phyloP scores from a whole-genome alignment of 768 basidiomycete species.

The Boletus patriciae region DNA sequence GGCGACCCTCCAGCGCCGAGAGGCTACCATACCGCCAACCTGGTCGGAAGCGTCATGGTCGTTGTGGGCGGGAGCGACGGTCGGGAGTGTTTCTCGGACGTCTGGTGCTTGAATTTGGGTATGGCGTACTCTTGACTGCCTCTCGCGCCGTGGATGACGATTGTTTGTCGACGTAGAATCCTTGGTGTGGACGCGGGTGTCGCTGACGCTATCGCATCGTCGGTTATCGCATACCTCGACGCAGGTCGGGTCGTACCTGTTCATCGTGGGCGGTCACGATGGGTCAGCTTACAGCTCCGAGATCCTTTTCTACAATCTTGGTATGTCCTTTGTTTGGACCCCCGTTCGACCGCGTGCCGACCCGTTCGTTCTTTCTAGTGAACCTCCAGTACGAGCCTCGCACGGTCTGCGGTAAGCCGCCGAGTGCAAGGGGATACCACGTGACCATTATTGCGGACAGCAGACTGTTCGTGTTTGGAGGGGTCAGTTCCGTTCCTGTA shows the following conservation, averaged over 20 bases:
- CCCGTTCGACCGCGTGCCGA: neutral
- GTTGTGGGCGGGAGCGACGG: conserved; percentile 92
- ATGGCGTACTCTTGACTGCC: conserved; percentile 23
- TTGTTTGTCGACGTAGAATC: conserved; percentile 19
- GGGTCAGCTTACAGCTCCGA: conserved; percentile 72
- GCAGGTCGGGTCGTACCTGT: conserved; percentile 89
- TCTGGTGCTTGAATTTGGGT: conserved; percentile 89
- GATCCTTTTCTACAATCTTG: conserved; percentile 82
- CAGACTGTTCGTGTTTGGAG: conserved; percentile 83
- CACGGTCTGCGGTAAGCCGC: conserved; percentile 63
- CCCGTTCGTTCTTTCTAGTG: conserved; percentile 45
- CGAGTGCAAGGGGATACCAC: conserved; percentile 82
- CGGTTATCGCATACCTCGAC: conserved; percentile 85
- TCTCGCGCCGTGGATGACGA: neutral
- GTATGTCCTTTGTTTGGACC: conserved; percentile 40
- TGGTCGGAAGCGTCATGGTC: conserved; percentile 83
- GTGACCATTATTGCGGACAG: conserved; percentile 79
- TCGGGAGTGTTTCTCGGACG: conserved; percentile 80
- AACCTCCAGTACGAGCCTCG: conserved; percentile 82
- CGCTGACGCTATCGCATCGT: conserved; percentile 39
- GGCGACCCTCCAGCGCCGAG: conserved; percentile 61
- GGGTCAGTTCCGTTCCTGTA: conserved; percentile 35
- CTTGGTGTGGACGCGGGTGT: conserved; percentile 30
- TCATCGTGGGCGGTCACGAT: conserved; percentile 88
- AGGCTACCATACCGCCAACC: conserved; percentile 90